Base-by-base conservation (phyloP, 495 filamentous ascomycete species). In the Hyaloscypha hepaticicola region DNA sequence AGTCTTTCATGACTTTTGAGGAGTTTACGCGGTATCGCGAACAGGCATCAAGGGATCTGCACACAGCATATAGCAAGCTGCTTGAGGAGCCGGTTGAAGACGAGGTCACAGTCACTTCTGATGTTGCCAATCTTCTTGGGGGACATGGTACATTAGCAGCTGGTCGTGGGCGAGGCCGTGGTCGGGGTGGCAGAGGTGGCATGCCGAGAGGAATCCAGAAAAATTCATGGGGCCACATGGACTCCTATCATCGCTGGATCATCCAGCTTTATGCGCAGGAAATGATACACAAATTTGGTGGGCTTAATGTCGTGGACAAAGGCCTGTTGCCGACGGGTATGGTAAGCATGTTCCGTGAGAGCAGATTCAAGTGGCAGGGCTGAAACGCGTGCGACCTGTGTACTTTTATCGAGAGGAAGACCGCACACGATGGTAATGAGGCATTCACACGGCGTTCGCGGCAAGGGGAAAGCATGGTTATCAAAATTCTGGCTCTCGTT, bases 321-420 rank as follows among this genome's bases (percentile, higher is more conserved):
- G 85, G 83, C 34, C 76, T 83, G 58, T 75, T 89, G 75, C 86
- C 87, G 0, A 77, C 88, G 65, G 87, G 87, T 0, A 84, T 89
- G 64, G 77, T 89, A 12, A 83, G 81, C 67, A 82, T 85, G 26
- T 78, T 88, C 69, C 76, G 81, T 65, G 78, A 82, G 56, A 81
- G 79, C 60, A 80, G 79, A 56, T 78, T 87, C 28, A 79, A 79
- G 64, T 89, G 85, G 87, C 81, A 87, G 74, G 72, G 58, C 19
- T 66, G 34, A 66, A 25, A n/a, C 11, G 9, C 11, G 12, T 41
- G 34, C 22, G 33, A 11, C 14, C 48, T 22, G 27, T 26, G 55
- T 1, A 16, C 24, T 19, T 58, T 11, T 8, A 55, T 7, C 26
- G 0, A 25, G 52, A 55, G 26, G 52, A 34, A 31, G 26, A 31